A percentile compares a stretch with the other conserved stretches of the same genome.
phyloP scores from a whole-genome alignment of 2,329 filamentous ascomycete genomes.

The Onygena corvina region DNA sequence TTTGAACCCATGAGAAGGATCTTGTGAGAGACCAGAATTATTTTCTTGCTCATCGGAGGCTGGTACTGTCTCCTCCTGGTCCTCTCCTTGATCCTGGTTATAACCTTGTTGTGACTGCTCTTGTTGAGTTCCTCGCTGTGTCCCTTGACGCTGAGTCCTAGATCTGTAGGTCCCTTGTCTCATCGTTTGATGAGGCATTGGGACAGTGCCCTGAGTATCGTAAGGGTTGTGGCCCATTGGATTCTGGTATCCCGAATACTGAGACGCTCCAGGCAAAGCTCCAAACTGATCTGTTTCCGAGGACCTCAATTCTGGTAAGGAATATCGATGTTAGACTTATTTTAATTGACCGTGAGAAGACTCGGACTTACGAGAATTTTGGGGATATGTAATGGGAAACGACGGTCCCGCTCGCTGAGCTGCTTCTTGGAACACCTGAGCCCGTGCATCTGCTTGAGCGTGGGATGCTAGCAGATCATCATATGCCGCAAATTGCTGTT shows the following conservation, averaged over 20 bases:
- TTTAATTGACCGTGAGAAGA: neutral
- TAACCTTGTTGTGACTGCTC: neutral
- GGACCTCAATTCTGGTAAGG: neutral
- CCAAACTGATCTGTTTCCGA: neutral
- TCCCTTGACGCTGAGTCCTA: neutral
- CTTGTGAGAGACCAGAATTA: neutral
- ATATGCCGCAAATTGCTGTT: neutral
- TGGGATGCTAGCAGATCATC: neutral
- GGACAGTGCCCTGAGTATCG: neutral
- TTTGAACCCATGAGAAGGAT: neutral
- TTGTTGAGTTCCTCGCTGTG: neutral
- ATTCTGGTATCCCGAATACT: neutral
- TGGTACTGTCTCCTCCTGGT: neutral
- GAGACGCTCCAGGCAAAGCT: neutral
- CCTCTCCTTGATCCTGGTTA: neutral
- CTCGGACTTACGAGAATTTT: neutral
- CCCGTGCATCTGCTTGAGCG: neutral
- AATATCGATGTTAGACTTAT: neutral
- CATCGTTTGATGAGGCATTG: neutral
- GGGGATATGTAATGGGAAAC: neutral
- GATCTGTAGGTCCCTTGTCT: neutral
- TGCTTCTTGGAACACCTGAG: neutral
- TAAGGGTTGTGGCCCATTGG: neutral
- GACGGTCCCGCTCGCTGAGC: neutral
- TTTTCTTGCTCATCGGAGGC: neutral